A percentile compares a stretch with the other conserved stretches of the same genome.
These are phyloP conservation scores for Draba incana DNA, from an alignment of 345 rosid genomes.

Conservation along the genomic window DNA sequence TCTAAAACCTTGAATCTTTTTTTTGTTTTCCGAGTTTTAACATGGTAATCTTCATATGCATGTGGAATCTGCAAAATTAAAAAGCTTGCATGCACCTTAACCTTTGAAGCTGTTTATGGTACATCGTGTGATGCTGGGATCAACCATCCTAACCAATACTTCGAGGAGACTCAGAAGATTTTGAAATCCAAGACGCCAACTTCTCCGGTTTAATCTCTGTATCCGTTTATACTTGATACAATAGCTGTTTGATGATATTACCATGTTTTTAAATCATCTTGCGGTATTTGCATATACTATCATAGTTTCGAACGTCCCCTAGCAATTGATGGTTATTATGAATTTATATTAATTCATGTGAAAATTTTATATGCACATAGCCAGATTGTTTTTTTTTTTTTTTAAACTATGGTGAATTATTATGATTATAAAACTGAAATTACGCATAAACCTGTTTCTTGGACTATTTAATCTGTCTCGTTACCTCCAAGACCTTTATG, in stretches of 20 bases:
- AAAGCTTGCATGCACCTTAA: constrained; percentile 92
- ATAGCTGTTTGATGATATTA: neutral
- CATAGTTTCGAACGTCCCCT: too few relatives aligned
- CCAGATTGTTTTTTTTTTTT: too few relatives aligned
- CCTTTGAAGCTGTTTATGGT: constrained; percentile 80
- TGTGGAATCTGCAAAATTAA: constrained; percentile 22
- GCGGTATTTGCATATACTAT: too few relatives aligned
- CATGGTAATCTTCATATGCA: neutral
- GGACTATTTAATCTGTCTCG: too few relatives aligned
- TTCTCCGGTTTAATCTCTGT: constrained; percentile 24
- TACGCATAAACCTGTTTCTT: too few relatives aligned
- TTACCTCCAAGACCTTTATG: too few relatives aligned
- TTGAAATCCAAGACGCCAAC: constrained; percentile 60
- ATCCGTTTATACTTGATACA: neutral
- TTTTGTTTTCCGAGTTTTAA: constrained; percentile 2
- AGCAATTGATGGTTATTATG: too few relatives aligned
- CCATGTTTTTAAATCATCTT: neutral
- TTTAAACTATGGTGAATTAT: too few relatives aligned
- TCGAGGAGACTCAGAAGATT: constrained; percentile 76
- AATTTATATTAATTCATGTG: too few relatives aligned
- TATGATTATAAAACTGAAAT: too few relatives aligned
- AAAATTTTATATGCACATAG: too few relatives aligned
- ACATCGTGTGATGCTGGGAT: constrained; percentile 75
- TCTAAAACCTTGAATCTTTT: constrained; percentile 14
- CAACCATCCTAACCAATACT: constrained; percentile 94